Conservation (phyloP, 192 early-diverging fungal genomes). For the Coemansia sp. region DNA sequence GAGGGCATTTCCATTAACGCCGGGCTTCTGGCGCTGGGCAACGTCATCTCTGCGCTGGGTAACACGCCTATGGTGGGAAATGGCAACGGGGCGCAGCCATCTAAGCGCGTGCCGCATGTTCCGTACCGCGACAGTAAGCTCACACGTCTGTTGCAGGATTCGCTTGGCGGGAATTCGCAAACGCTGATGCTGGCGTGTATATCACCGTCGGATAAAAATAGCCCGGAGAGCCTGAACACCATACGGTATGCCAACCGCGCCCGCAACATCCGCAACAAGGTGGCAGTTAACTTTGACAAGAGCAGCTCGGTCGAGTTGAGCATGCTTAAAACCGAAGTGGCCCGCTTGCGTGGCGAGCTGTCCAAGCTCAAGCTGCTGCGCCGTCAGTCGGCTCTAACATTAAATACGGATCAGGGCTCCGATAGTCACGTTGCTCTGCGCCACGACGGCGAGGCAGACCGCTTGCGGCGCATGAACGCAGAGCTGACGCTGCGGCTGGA, state of each 20-base stretch:
- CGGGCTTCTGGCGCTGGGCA: conserved; percentile 91
- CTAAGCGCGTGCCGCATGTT: conserved; percentile 64
- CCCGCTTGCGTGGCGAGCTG: conserved; percentile 44
- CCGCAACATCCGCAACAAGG: conserved; percentile 92
- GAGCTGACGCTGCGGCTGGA: conserved; percentile 24
- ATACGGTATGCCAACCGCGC: conserved; percentile 95
- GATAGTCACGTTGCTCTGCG: neutral
- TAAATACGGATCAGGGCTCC: neutral
- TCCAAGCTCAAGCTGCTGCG: conserved; percentile 45
- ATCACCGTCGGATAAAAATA: conserved; percentile 79
- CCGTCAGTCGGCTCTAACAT: conserved; percentile 17
- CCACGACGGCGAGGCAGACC: neutral
- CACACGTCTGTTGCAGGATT: conserved; percentile 92
- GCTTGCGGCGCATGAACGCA: conserved; percentile 18
- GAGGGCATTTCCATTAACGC: conserved; percentile 98
- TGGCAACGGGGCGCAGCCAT: neutral
- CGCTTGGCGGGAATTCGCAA: conserved; percentile 90
- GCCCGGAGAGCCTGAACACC: conserved; percentile 91
- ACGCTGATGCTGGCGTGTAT: conserved; percentile 97
- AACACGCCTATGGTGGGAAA: conserved; percentile 55
- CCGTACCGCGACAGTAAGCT: conserved; percentile 98
- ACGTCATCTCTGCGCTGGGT: conserved; percentile 94
- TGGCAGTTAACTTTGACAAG: conserved; percentile 64
- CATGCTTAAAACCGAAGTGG: conserved; percentile 49
- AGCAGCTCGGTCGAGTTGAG: conserved; percentile 49